Base-by-base conservation (phyloP, 805 yeast species). In the Cyberlindnera mycetangii region DNA sequence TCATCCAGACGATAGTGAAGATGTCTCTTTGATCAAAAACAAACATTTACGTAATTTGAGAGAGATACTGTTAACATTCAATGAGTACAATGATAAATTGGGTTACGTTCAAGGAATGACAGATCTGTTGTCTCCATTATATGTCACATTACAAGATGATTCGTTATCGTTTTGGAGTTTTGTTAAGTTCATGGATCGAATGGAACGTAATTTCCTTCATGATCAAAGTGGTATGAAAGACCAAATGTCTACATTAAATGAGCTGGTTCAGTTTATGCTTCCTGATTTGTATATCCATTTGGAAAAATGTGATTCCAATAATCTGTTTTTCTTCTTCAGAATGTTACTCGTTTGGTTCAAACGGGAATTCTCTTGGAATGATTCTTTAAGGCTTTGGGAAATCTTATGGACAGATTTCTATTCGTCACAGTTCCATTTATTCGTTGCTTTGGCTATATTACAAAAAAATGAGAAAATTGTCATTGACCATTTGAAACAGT, bases 81-180 rank as follows among this genome's bases (percentile, higher is more conserved):
- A 93, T 62, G 89, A 86, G 63, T 75, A 82, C 61, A 90, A 93
- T 62, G 72, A 70, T 37, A 84, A 89, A 53, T 66, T 93, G 53
- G 99, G 99, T 1, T 93, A 93, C 59, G 96, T 93, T 16, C 99
- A 93, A 67, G 99, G 99, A 2, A 93, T 93, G 99, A 81, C 93
- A 9, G 99, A 93, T 64, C 69, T 93, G 41, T 68, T 93, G 30
- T 85, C 97, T 0, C 97, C 97, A 0, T 65, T 93, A 3, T 93
- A 89, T 61, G 78, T 74, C 42, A 66, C 71, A 9, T 50, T 72
- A 8, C 74, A 75, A 52, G 95, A 90, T 61, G 96, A 90, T 53
- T 69, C 83, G 0, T 57, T 89, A 19, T 72, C 96, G 6, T 93
- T 93, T 62, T 89, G 97, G 95, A 83, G 89, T 8, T 92, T 93